Base-by-base conservation (phyloP, 2,329 filamentous ascomycete species). In the Colletotrichum lindemuthianum region DNA sequence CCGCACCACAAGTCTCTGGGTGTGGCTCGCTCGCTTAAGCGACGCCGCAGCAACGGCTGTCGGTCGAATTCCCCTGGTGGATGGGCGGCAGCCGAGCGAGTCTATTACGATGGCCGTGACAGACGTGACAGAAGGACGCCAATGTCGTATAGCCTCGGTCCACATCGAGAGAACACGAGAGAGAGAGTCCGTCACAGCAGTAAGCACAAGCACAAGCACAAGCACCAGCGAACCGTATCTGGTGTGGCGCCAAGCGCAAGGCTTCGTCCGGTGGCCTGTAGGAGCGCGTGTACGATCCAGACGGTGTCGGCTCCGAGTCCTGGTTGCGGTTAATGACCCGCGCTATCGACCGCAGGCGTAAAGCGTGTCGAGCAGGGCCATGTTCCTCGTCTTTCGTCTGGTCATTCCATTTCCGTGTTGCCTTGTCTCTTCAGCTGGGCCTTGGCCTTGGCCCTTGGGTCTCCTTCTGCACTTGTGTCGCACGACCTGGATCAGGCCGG, bases 321-420 rank as follows among this genome's bases (percentile, higher is more conserved):
- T 65, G 40, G 58, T 65, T 65, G 59, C 63, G 63, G 63, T 65
- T 63, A 65, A 63, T 65, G 59, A 52, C 58, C 58, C 59, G 63
- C 63, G 52, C 63, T 52, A 65, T 57, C 59, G 63, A 63, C 58
- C 24, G 63, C 51, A 63, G 51, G 41, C 34, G 39, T 52, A 48
- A 63, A 65, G 45, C 59, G 52, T 49, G 48, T 52, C 44, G 58
- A 47, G 36, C 45, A 24, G 24, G 24, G 4, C 24, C 24, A 24
- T 24, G 24, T 24, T 24, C 51, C 39, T 13, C 39, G 41, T 48
- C 15, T 54, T 16, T 41, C 58, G 5, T 8, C 11, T 40, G 41
- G 39, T 37, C 52, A 57, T 32, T 40, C 39, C 32, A 57, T 15
- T 41, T 48, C 63, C 51, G 58, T 49, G 41, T 37, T 65, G 57